phyloP scores from a whole-genome alignment of 2,329 filamentous ascomycete genomes.

The Rhynchosporium agropyri region DNA sequence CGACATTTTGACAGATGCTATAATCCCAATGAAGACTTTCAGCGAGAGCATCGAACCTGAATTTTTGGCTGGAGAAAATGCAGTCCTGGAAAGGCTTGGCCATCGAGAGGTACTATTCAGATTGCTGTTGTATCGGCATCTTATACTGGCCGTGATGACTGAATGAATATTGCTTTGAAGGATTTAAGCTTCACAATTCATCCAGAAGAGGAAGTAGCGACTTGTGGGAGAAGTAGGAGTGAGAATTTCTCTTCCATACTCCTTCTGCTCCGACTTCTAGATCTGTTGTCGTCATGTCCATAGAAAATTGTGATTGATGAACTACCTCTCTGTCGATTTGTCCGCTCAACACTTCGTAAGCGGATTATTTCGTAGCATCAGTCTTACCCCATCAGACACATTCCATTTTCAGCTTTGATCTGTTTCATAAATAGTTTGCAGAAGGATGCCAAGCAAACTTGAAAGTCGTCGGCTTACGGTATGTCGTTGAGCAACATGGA shows the following conservation, averaged over 20 bases:
- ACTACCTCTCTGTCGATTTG: constrained; percentile 44
- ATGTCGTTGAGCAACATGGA: constrained; percentile 33
- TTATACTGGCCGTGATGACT: neutral
- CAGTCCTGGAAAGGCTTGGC: constrained; percentile 28
- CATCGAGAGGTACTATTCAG: constrained; percentile 31
- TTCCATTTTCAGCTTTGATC: constrained; percentile 50
- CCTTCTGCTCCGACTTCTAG: constrained; percentile 46
- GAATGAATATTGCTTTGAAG: constrained; percentile 37
- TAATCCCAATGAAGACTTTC: constrained; percentile 57
- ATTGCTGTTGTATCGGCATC: constrained; percentile 14
- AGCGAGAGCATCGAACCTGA: constrained; percentile 48
- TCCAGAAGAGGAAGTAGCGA: constrained; percentile 39
- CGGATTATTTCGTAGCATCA: constrained; percentile 57
- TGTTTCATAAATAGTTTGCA: constrained; percentile 40
- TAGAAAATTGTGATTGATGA: constrained; percentile 50
- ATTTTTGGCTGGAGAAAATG: constrained; percentile 31
- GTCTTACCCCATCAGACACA: constrained; percentile 50
- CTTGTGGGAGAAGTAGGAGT: constrained; percentile 36
- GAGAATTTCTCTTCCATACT: constrained; percentile 47
- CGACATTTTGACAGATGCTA: constrained; percentile 60
- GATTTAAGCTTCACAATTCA: constrained; percentile 39
- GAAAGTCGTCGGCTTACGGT: constrained; percentile 21
- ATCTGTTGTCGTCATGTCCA: constrained; percentile 37
- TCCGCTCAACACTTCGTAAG: constrained; percentile 49
- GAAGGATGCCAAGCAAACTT: constrained; percentile 23